phyloP scores from a whole-genome alignment of 23 red algal species.

The Gracilariopsis chorda region DNA sequence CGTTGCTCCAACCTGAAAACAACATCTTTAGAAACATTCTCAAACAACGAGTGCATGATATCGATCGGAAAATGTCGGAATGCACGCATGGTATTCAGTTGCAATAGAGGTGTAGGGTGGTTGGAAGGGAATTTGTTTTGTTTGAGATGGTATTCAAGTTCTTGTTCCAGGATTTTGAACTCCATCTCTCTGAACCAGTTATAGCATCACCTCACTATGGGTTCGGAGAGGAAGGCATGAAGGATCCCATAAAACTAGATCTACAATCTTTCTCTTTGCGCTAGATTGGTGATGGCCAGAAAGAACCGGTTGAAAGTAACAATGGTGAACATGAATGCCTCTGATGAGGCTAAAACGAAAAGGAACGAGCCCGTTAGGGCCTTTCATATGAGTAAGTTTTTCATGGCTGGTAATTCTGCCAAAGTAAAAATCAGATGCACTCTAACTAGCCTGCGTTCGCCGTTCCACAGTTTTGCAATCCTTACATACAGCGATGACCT shows the following conservation, averaged over 20 bases:
- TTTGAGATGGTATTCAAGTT: background rate
- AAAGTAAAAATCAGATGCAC: background rate
- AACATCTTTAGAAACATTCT: background rate
- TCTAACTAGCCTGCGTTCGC: background rate
- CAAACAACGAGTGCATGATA: slow-evolving; percentile 14
- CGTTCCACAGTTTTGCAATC: background rate
- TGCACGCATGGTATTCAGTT: too few relatives aligned
- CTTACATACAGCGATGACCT: background rate
- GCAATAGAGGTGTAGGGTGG: background rate
- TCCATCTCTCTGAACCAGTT: too few relatives aligned
- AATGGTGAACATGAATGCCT: background rate
- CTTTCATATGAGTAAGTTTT: background rate
- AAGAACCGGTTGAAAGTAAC: background rate
- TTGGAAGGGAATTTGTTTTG: background rate
- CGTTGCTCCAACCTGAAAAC: background rate
- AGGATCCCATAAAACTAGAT: background rate
- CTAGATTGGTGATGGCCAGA: background rate
- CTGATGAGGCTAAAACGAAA: background rate
- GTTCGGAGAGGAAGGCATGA: background rate
- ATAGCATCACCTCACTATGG: too few relatives aligned
- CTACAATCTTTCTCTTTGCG: background rate
- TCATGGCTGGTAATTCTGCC: slow-evolving; percentile 1
- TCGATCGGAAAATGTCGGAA: slow-evolving; percentile 6
- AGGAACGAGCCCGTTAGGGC: background rate
- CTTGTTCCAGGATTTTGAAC: background rate